A percentile compares a stretch with the other conserved stretches of the same genome.
Evolutionary conservation across 306 rosid species (phyloP).

Genomic region (Mimosa bimucronata): DNA sequence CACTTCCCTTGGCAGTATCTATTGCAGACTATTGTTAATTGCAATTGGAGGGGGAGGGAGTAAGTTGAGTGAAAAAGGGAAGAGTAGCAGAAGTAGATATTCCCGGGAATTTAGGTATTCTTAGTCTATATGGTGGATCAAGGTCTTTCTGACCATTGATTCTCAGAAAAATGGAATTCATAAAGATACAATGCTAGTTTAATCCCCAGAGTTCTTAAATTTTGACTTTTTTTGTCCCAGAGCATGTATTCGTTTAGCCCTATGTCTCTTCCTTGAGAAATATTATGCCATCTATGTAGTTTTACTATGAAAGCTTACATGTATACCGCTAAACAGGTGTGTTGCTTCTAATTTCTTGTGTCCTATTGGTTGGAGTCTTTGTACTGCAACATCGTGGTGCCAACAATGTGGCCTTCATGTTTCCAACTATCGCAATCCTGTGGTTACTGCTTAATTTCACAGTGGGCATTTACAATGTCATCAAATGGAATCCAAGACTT

Average conservation of each 20-base stretch:
- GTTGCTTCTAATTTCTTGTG: slow-evolving; percentile 63
- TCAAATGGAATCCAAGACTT: slow-evolving; percentile 75
- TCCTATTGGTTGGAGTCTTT: slow-evolving; percentile 67
- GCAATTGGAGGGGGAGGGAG: not conserved
- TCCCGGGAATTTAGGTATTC: not conserved
- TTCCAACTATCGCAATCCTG: slow-evolving; percentile 70
- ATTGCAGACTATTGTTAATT: not conserved
- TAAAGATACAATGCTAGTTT: slow-evolving; percentile 2
- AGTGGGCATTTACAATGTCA: slow-evolving; percentile 76
- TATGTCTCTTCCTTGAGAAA: slow-evolving; percentile 18
- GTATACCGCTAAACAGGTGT: slow-evolving; percentile 53
- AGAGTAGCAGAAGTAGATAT: not conserved
- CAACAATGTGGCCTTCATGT: slow-evolving; percentile 72
- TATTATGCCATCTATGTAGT: slow-evolving; percentile 16
- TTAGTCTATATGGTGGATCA: not conserved
- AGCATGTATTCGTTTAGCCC: not conserved
- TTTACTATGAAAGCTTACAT: slow-evolving; percentile 37
- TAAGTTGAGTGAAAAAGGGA: not conserved
- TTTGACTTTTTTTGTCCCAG: not conserved
- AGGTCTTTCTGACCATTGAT: slow-evolving; percentile 19
- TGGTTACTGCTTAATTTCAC: slow-evolving; percentile 69
- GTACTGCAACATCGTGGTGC: slow-evolving; percentile 87
- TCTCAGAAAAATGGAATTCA: slow-evolving; percentile 32
- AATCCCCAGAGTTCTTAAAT: not conserved
- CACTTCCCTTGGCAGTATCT: not conserved